phyloP scores from a whole-genome alignment of 2,329 filamentous ascomycete species.

The Ophiocordyceps camponoti-saundersi region DNA sequence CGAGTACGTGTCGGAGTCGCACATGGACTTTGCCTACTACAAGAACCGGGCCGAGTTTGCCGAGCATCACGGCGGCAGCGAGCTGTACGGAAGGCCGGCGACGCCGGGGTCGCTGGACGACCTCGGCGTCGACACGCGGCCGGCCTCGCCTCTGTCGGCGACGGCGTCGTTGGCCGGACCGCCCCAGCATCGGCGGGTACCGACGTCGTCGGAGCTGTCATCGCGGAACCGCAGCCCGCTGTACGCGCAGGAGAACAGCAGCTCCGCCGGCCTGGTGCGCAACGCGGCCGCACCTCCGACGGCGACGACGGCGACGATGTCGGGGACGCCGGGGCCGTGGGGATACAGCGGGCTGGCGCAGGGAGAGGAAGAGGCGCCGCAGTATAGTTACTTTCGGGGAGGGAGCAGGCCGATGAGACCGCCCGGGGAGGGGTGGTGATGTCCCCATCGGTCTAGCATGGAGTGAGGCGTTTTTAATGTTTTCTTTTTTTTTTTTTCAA shows the following conservation, averaged over 20 bases:
- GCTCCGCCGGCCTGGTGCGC: conserved; percentile 32
- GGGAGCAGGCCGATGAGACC: conserved; percentile 10
- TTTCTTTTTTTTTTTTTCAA: too few species aligned
- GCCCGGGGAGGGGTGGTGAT: conserved; percentile 23
- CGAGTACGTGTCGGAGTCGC: conserved; percentile 73
- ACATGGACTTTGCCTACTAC: conserved; percentile 82
- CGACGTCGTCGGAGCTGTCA: conserved; percentile 7
- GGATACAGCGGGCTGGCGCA: conserved; percentile 45
- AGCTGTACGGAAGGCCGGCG: conserved; percentile 46
- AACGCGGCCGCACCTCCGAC: conserved; percentile 31
- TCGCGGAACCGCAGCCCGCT: conserved; percentile 7
- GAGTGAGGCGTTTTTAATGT: neutral
- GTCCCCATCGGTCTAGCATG: neutral
- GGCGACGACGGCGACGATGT: conserved; percentile 30
- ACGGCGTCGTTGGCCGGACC: conserved; percentile 17
- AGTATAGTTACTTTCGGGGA: conserved; percentile 41
- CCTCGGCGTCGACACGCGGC: conserved; percentile 19
- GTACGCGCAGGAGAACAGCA: conserved; percentile 34
- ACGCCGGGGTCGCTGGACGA: conserved; percentile 39
- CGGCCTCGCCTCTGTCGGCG: conserved; percentile 13
- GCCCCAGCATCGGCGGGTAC: conserved; percentile 8
- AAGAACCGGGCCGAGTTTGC: conserved; percentile 82
- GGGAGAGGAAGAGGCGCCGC: conserved; percentile 29
- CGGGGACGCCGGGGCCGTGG: conserved; percentile 24
- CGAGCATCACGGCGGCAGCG: conserved; percentile 69